A percentile compares a stretch with the other conserved stretches of the same genome.
Evolutionary conservation across 495 filamentous ascomycete genomes (phyloP).

Genomic region (Thermothielavioides terrestris): DNA sequence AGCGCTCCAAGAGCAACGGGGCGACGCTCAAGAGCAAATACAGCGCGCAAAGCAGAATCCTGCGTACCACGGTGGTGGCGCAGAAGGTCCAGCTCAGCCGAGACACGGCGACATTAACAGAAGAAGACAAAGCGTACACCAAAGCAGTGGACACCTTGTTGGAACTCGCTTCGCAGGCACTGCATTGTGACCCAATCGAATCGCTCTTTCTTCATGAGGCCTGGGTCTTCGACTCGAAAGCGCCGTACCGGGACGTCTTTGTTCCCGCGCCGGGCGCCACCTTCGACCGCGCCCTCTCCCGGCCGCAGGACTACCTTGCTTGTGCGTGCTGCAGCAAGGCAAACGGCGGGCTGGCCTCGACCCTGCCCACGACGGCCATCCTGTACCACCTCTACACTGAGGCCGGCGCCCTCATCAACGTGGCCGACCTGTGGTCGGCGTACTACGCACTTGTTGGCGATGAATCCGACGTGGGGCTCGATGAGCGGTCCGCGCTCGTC

Average conservation of each 20-base stretch:
- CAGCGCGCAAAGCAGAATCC: slow-evolving; percentile 56
- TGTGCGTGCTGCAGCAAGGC: slow-evolving; percentile 55
- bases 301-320: slow-evolving; percentile 77
- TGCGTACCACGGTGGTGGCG: slow-evolving; percentile 77
- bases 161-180: slow-evolving; percentile 44
- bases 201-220: slow-evolving; percentile 67
- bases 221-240: slow-evolving; percentile 74
- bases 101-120: slow-evolving; percentile 62
- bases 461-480: slow-evolving; percentile 38
- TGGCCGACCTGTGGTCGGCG: slow-evolving; percentile 81
- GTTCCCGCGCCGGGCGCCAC: slow-evolving; percentile 68
- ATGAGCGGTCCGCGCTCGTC: slow-evolving; percentile 49
- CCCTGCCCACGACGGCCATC: slow-evolving; percentile 69
- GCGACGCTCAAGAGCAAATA: slow-evolving; percentile 64
- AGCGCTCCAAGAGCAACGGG: slow-evolving; percentile 32
- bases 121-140: slow-evolving; percentile 70
- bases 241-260: slow-evolving; percentile 74
- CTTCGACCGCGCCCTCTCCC: slow-evolving; percentile 69
- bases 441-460: slow-evolving; percentile 69
- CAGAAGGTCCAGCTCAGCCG: slow-evolving; percentile 82
- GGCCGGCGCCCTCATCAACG: slow-evolving; percentile 79
- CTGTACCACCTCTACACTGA: slow-evolving; percentile 89
- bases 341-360: slow-evolving; percentile 44
- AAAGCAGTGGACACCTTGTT: slow-evolving; percentile 59
- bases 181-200: slow-evolving; percentile 51